These are phyloP conservation scores for Aphanomyces astaci DNA, from an alignment of 352 stramenopile genomes.

Conservation along the genomic window DNA sequence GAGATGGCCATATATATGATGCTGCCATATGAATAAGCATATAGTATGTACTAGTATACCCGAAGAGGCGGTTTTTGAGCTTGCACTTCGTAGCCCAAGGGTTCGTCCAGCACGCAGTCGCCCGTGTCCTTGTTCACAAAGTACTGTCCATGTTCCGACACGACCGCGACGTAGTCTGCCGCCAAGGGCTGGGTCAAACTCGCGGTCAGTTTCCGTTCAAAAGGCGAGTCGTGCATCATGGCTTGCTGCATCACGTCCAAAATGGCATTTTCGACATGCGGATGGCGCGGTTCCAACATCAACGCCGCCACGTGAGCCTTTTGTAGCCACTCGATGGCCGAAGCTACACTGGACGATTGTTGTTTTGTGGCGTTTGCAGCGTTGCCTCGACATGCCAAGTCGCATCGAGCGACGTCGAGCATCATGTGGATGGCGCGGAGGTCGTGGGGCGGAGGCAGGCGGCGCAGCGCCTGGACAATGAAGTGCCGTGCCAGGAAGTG, in stretches of 20 bases:
- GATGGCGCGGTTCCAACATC: neutral
- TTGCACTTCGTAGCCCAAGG: slow-evolving; percentile 55
- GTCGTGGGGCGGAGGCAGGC: neutral
- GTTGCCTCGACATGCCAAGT: slow-evolving; percentile 2
- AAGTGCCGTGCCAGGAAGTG: slow-evolving; percentile 19
- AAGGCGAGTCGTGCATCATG: neutral
- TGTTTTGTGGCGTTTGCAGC: neutral
- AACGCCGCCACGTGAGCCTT: slow-evolving; percentile 11
- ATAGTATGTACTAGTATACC: neutral
- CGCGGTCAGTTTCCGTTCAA: neutral
- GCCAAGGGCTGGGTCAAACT: neutral
- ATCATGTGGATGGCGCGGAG: slow-evolving; percentile 4
- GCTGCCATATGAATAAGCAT: no score
- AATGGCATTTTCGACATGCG: neutral
- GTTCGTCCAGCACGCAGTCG: slow-evolving; percentile 27
- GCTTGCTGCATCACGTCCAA: slow-evolving; percentile 17
- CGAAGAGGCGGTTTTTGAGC: neutral
- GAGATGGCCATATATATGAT: no score
- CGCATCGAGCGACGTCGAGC: slow-evolving; percentile 15
- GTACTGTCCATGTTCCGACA: slow-evolving; percentile 21
- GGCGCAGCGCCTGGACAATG: slow-evolving; percentile 4
- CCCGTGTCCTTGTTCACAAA: slow-evolving; percentile 70
- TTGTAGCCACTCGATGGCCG: slow-evolving; percentile 20
- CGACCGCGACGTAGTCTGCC: slow-evolving; percentile 8
- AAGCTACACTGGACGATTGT: neutral